Percentiles rank a stretch among this genome's conserved stretches.
phyloP scores from a whole-genome alignment of 78 protist genomes.

The Dictyostelium intermedium region DNA sequence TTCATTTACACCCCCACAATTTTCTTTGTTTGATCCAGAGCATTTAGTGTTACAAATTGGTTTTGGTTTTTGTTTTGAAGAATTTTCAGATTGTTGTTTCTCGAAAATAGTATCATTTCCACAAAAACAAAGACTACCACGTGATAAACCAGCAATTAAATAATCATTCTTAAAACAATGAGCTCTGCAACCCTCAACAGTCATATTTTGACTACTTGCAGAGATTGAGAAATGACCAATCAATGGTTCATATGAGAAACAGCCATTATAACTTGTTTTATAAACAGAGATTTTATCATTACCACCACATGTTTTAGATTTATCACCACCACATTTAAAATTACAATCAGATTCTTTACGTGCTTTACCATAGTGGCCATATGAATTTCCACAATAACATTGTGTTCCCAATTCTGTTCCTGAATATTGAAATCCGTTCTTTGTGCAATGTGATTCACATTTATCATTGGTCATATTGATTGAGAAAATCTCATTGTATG shows the following conservation, averaged over 20 bases:
- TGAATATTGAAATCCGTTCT: conserved; percentile 4
- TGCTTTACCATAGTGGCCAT: conserved; percentile 40
- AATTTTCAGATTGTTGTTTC: not conserved
- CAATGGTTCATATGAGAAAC: not conserved
- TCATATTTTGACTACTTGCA: not conserved
- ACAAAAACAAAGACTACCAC: conserved; percentile 32
- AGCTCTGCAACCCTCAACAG: not conserved
- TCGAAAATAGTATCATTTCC: not conserved
- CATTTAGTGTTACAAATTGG: not conserved
- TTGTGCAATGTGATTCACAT: conserved; percentile 25
- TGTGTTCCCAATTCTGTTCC: conserved; percentile 26
- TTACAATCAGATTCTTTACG: not conserved
- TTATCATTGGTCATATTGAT: conserved; percentile 11
- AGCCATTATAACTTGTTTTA: conserved; percentile 24
- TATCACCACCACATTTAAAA: conserved; percentile 18
- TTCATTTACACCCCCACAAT: conserved; percentile 16
- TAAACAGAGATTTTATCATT: not conserved
- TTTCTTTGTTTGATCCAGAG: not conserved
- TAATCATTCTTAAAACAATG: not conserved
- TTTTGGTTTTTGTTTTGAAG: not conserved
- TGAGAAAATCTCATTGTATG: not conserved
- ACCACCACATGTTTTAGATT: conserved; percentile 41
- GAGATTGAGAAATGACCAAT: not conserved
- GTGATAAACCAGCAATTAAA: not conserved
- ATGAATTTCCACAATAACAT: conserved; percentile 41